A percentile compares a stretch with the other conserved stretches of the same genome.
These are phyloP conservation scores for Taphrina communis DNA, from an alignment of 1,139 yeast genomes.

Conservation along the genomic window DNA sequence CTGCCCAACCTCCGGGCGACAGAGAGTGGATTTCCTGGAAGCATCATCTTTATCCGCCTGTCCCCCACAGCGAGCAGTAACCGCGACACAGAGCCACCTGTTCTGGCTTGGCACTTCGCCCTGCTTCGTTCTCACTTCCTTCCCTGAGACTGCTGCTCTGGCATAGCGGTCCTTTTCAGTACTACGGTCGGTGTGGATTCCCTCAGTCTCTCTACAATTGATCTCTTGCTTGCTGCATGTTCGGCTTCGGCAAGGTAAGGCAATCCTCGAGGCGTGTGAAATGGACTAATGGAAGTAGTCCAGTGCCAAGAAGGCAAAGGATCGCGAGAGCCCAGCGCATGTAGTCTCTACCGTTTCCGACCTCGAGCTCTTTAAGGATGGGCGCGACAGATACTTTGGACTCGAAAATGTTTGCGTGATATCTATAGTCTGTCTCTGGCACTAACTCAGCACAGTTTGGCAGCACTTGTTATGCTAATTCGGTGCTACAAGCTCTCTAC, in stretches of 20 bases:
- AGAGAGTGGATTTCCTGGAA: neutral
- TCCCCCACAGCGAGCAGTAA: constrained; percentile 1
- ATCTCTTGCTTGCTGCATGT: constrained; percentile 17
- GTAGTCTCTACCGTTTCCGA: neutral
- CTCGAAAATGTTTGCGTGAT: constrained; percentile 66
- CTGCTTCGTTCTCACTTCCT: no score
- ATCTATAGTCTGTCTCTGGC: neutral
- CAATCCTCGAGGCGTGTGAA: neutral
- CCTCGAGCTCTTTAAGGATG: constrained; percentile 42
- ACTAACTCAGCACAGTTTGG: constrained; percentile 61
- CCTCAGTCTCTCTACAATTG: neutral
- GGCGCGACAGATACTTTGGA: constrained; percentile 69
- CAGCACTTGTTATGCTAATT: constrained; percentile 76
- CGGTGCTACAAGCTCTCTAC: constrained; percentile 85
- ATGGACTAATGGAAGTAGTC: constrained; percentile 7
- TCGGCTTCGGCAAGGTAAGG: constrained; percentile 40
- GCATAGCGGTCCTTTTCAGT: neutral
- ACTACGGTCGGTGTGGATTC: neutral
- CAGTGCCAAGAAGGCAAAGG: constrained; percentile 31
- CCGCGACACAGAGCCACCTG: neutral
- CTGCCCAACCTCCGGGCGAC: neutral
- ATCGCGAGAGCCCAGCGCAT: constrained; percentile 10
- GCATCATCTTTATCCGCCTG: constrained; percentile 12
- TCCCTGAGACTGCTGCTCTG: neutral
- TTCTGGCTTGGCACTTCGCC: neutral